phyloP scores from a whole-genome alignment of 306 rosid genomes.

The Boehmeria nivea region DNA sequence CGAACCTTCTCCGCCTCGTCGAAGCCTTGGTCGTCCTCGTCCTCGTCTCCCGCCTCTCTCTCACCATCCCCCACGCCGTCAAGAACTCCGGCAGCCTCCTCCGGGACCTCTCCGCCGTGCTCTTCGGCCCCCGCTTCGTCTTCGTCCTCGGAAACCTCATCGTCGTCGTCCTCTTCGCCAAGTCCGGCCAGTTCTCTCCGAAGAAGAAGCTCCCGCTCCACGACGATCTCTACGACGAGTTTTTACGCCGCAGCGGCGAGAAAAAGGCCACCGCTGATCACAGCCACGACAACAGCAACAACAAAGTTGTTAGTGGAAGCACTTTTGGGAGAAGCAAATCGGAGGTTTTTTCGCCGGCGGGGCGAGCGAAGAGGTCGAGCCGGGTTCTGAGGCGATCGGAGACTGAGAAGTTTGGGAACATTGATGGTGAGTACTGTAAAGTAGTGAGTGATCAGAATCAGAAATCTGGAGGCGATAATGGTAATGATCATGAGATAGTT shows the following conservation, averaged over 20 bases:
- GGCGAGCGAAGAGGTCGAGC: constrained; percentile 23
- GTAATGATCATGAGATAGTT: too few relatives aligned
- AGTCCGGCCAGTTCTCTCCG: constrained; percentile 44
- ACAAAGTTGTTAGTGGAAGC: constrained; percentile 4
- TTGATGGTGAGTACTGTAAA: background rate
- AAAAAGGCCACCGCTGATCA: constrained; percentile 1
- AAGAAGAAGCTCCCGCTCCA: background rate
- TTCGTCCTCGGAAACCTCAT: constrained; percentile 70
- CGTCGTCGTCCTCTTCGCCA: constrained; percentile 58
- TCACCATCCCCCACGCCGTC: constrained; percentile 44
- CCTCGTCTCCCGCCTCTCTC: constrained; percentile 50
- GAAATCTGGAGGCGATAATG: background rate
- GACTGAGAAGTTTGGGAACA: constrained; percentile 40
- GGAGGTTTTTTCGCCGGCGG: constrained; percentile 20
- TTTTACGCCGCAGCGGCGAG: constrained; percentile 31
- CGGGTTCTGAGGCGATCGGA: constrained; percentile 37
- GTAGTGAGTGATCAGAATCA: too few relatives aligned
- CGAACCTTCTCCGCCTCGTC: constrained; percentile 46
- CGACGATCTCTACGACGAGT: constrained; percentile 46
- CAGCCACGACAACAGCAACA: background rate
- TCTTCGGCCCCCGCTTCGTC: constrained; percentile 58
- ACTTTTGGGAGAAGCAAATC: constrained; percentile 39
- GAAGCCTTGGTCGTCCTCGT: constrained; percentile 53
- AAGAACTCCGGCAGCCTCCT: constrained; percentile 57
- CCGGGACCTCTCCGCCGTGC: constrained; percentile 32